Evolutionary conservation across 202 grass and related monocot species (phyloP), one percentile per base, ranked within the genome.

Genomic region (Bolboschoenoplectus hybrid): DNA sequence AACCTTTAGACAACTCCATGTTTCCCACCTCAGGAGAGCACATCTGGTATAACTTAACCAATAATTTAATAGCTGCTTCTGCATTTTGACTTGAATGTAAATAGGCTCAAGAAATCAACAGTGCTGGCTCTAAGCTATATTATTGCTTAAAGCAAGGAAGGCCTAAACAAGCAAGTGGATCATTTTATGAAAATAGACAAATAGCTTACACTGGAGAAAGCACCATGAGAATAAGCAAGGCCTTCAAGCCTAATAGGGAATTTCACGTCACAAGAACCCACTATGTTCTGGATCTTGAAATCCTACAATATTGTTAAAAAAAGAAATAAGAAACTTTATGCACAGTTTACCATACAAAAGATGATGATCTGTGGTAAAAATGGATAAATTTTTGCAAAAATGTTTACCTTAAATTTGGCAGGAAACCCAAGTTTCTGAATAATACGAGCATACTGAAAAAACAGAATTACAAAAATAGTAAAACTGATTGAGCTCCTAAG

Each of bases 371-470:
- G 8, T 35, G 19, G 34, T 13, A 67, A 73, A 5, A 8, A 50
- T 44, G 12, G 35, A 66, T 39, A 51, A 36, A 14, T 55, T 11
- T 43, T 9, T 9, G 71, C 19, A 86, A 2, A 84, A 63, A 82
- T 70, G 49, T 6, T 46, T 93, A 97, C 95, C 95, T 97, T 95
- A 61, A 97, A 97, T 72, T 97, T 97, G 84, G 92, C 92, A 36
- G 92, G 92, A 93, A 97, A 97, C 9, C 95, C 95, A 84, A 97
- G 92, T 77, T 97, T 97, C 87, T 97, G 95, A 70, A 97, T 97
- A 84, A 97, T 97, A 63, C 92, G 95, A 63, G 95, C 95, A 92
- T 97, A 97, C 95, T 97, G 88, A 35, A 87, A 90, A 87, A 34
- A 85, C 76, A 80, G 19, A 90, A 16, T 70, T 34, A 52, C 16